Conservation (phyloP, 768 basidiomycete genomes). For the Kondoa subrosea region DNA sequence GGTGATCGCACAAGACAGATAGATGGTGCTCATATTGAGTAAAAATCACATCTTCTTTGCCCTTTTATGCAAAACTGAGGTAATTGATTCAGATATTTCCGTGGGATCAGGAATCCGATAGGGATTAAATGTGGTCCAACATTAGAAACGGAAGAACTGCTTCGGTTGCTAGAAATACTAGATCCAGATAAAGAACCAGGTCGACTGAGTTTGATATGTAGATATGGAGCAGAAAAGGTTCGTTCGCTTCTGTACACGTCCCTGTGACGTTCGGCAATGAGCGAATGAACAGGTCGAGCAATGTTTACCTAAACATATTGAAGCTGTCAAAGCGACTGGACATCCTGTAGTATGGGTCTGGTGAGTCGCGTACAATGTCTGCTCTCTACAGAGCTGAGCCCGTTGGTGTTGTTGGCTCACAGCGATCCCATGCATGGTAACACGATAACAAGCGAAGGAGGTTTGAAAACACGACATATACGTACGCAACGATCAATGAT, state of each 20-base stretch:
- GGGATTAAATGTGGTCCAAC: slow-evolving; percentile 92
- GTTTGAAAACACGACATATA: slow-evolving; percentile 34
- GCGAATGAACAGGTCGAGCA: slow-evolving; percentile 46
- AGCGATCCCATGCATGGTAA: slow-evolving; percentile 99
- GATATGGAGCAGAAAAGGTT: slow-evolving; percentile 81
- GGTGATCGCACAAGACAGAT: slow-evolving; percentile 89
- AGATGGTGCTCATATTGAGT: slow-evolving; percentile 79
- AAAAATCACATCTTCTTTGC: background rate
- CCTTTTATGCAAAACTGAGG: no score
- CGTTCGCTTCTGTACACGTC: background rate
- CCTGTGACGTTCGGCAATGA: background rate
- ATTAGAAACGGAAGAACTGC: slow-evolving; percentile 61
- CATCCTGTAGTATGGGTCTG: slow-evolving; percentile 85
- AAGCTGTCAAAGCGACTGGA: slow-evolving; percentile 54
- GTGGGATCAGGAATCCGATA: slow-evolving; percentile 79
- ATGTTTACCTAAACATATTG: slow-evolving; percentile 62
- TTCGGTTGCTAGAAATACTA: slow-evolving; percentile 57
- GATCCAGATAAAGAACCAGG: slow-evolving; percentile 72
- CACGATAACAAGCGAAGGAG: slow-evolving; percentile 85
- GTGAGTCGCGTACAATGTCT: no score
- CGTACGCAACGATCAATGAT: background rate
- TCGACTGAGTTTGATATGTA: slow-evolving; percentile 72
- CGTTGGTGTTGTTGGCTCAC: no score
- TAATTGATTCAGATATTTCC: slow-evolving; percentile 59
- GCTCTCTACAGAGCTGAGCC: no score